A percentile compares a stretch with the other conserved stretches of the same genome.
Conservation (phyloP, 2,329 filamentous ascomycete genomes). For the Neofusicoccum kwambonambiense region DNA sequence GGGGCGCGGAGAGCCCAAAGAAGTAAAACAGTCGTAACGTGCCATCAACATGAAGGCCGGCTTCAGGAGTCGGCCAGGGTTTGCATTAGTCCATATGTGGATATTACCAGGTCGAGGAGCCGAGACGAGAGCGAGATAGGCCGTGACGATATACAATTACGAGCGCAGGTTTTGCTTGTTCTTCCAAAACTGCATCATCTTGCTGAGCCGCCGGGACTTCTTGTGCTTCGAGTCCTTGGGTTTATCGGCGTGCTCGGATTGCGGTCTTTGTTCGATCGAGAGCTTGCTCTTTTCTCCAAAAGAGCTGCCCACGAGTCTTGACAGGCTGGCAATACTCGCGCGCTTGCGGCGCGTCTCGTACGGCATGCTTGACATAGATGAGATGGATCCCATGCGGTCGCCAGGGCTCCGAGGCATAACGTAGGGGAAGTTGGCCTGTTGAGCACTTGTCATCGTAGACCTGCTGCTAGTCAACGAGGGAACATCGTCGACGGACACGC, state of each 20-base stretch:
- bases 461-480: constrained; percentile 74
- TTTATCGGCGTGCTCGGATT: constrained; percentile 52
- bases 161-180: constrained; percentile 27
- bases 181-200: constrained; percentile 79
- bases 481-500: constrained; percentile 71
- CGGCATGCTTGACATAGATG: constrained; percentile 39
- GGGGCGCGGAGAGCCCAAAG: not conserved
- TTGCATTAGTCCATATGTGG: constrained; percentile 12
- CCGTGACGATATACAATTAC: constrained; percentile 13
- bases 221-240: constrained; percentile 64
- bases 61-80: constrained; percentile 12
- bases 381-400: constrained; percentile 41
- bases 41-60: constrained; percentile 18
- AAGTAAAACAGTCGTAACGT: constrained; percentile 15
- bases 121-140: constrained; percentile 7
- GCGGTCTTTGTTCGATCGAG: constrained; percentile 60
- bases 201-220: constrained; percentile 68
- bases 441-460: constrained; percentile 70
- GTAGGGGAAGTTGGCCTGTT: constrained; percentile 50
- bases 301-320: constrained; percentile 62
- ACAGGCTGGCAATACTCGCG: constrained; percentile 74
- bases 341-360: constrained; percentile 64
- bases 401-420: constrained; percentile 43
- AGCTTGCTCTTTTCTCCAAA: constrained; percentile 75
- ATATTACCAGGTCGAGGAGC: constrained; percentile 5